Percentiles rank a stretch among this genome's conserved stretches.
Evolutionary conservation across 2,329 filamentous ascomycete genomes (phyloP).

Genomic region (Ascochyta pisi): DNA sequence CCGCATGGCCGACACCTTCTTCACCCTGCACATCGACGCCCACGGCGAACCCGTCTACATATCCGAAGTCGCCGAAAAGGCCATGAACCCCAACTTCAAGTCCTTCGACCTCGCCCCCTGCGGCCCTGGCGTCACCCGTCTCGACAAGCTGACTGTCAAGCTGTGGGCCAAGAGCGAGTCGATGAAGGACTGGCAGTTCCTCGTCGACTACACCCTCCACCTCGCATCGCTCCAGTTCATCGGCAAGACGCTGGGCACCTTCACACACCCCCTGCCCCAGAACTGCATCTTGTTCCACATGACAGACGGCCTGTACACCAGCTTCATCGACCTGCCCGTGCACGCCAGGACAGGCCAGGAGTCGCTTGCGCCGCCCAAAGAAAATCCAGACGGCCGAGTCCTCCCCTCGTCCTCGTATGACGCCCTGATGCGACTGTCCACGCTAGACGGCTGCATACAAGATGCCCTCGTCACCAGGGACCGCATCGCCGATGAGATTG

Average conservation of each 20-base stretch:
- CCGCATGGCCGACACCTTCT: constrained; percentile 85
- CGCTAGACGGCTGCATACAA: constrained; percentile 88
- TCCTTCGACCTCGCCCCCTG: constrained; percentile 77
- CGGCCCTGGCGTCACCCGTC: constrained; percentile 69
- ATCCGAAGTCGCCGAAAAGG: constrained; percentile 78
- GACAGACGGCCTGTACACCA: constrained; percentile 83
- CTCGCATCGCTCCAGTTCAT: constrained; percentile 79
- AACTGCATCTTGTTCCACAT: constrained; percentile 89
- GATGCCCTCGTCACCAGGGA: constrained; percentile 83
- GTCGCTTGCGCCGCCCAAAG: constrained; percentile 43
- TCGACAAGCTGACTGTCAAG: constrained; percentile 69
- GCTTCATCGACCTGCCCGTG: constrained; percentile 69
- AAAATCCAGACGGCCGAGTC: constrained; percentile 55
- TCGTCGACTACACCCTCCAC: constrained; percentile 76
- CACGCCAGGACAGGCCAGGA: constrained; percentile 44
- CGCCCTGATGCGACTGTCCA: constrained; percentile 84
- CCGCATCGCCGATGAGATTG: constrained; percentile 79
- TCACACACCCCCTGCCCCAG: constrained; percentile 75
- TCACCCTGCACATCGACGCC: constrained; percentile 76
- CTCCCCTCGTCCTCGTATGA: constrained; percentile 83
- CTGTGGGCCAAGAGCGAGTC: constrained; percentile 73
- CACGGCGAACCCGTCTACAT: constrained; percentile 80
- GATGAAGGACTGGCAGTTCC: constrained; percentile 63
- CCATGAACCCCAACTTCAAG: constrained; percentile 90
- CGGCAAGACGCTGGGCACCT: constrained; percentile 64